Conservation (phyloP, 1,139 yeast genomes). For the Diutina rugosa region DNA sequence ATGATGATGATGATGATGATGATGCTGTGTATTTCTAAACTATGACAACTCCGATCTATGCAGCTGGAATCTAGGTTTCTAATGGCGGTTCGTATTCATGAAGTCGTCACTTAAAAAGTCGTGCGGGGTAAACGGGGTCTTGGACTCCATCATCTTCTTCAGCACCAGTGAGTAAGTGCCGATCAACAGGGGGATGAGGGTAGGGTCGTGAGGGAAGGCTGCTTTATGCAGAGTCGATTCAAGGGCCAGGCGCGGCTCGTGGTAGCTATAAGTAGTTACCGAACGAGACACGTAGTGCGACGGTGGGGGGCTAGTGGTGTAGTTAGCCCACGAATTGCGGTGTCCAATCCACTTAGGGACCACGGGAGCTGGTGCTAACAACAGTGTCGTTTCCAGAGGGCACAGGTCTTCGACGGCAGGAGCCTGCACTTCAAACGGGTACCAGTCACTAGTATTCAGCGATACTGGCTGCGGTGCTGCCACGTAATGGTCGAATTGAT, state of each 20-base stretch:
- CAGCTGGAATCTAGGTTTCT: neutral
- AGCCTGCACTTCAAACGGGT: neutral
- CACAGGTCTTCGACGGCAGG: neutral
- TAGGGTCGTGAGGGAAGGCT: neutral
- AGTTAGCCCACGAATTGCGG: neutral
- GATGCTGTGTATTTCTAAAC: neutral
- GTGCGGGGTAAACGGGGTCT: slow-evolving; percentile 29
- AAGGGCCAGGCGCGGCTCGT: neutral
- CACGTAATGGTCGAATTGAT: neutral
- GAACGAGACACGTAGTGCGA: neutral
- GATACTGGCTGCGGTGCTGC: neutral
- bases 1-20: too few species aligned
- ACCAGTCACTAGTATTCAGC: neutral
- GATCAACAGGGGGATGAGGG: slow-evolving; percentile 29
- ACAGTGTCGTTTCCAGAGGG: slow-evolving; percentile 1
- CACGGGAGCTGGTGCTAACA: neutral
- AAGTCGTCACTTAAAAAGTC: slow-evolving; percentile 27
- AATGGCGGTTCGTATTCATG: neutral
- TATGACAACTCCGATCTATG: neutral
- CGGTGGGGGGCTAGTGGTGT: neutral
- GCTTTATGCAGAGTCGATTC: neutral
- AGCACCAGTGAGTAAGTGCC: slow-evolving; percentile 27
- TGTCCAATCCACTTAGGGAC: neutral
- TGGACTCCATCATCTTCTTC: slow-evolving; percentile 23
- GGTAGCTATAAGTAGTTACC: neutral